A percentile compares a stretch with the other conserved stretches of the same genome.
phyloP scores from a whole-genome alignment of 2,329 filamentous ascomycete species.

The Diaporthe nobilis region DNA sequence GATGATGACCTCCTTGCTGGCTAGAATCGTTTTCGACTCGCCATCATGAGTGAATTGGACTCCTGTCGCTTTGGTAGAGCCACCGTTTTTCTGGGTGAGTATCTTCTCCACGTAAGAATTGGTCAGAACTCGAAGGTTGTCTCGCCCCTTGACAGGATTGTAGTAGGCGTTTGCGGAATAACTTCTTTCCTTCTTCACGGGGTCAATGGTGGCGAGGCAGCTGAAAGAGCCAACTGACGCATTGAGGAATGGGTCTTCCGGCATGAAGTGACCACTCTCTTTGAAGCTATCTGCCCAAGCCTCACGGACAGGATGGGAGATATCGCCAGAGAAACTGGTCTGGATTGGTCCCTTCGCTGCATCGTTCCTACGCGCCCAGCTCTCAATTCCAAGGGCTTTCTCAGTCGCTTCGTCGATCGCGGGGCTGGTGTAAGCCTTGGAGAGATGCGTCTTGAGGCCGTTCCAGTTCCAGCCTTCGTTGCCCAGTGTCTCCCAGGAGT shows the following conservation, averaged over 20 bases:
- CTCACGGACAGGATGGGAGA: slow-evolving; percentile 4
- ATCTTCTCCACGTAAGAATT: slow-evolving; percentile 47
- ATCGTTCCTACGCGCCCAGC: slow-evolving; percentile 12
- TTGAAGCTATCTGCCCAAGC: slow-evolving; percentile 32
- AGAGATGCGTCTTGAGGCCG: slow-evolving; percentile 49
- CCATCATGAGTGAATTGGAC: slow-evolving; percentile 44
- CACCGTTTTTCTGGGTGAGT: slow-evolving; percentile 32
- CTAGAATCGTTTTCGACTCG: slow-evolving; percentile 38
- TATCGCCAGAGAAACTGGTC: slow-evolving; percentile 29
- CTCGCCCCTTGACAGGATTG: slow-evolving; percentile 29
- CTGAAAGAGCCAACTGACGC: slow-evolving; percentile 32
- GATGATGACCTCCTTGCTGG: slow-evolving; percentile 50
- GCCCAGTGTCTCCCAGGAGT: slow-evolving; percentile 48
- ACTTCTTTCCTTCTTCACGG: slow-evolving; percentile 41
- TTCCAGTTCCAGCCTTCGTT: slow-evolving; percentile 48
- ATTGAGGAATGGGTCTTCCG: slow-evolving; percentile 27
- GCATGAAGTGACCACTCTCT: neutral
- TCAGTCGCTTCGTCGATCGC: neutral
- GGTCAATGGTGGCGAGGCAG: slow-evolving; percentile 39
- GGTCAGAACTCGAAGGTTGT: slow-evolving; percentile 42
- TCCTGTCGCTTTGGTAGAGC: slow-evolving; percentile 42
- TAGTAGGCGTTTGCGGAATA: slow-evolving; percentile 41
- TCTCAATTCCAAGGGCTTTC: slow-evolving; percentile 6
- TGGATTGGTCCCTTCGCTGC: slow-evolving; percentile 19
- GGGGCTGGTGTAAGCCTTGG: slow-evolving; percentile 44